Conservation (phyloP, 2,329 filamentous ascomycete genomes). For the Ciborinia camelliae region DNA sequence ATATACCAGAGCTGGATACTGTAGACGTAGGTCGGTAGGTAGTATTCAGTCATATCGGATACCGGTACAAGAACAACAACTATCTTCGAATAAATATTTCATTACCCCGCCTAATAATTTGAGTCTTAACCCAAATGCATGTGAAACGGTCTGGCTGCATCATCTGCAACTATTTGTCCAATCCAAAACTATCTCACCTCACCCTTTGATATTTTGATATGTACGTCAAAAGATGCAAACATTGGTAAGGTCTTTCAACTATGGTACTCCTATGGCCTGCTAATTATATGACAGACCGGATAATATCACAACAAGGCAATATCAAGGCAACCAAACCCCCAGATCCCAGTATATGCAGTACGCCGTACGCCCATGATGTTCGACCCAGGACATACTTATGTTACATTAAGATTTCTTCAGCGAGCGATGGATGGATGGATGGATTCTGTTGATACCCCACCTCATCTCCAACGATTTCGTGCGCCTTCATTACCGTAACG, state of each 20-base stretch:
- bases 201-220: not conserved
- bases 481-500: conserved; percentile 8
- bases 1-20: too few species aligned
- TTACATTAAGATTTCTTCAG: conserved; percentile 19
- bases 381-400: conserved; percentile 9
- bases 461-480: not conserved
- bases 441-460: conserved; percentile 2
- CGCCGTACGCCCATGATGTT: conserved; percentile 1
- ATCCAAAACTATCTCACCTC: conserved; percentile 8
- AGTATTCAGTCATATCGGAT: not conserved
- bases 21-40: too few species aligned
- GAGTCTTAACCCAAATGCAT: conserved; percentile 10
- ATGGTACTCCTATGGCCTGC: not conserved
- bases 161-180: conserved; percentile 19
- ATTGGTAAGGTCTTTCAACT: not conserved
- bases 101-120: conserved; percentile 20
- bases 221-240: not conserved
- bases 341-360: conserved; percentile 19
- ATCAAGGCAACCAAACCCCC: not conserved
- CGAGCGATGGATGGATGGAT: not conserved
- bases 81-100: not conserved
- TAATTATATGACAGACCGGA: not conserved
- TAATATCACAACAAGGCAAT: conserved; percentile 3
- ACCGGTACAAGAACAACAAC: not conserved
- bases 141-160: conserved; percentile 22